These are phyloP conservation scores for Gentiana macrophylla DNA, from an alignment of 257 asterid species.

Conservation along the genomic window DNA sequence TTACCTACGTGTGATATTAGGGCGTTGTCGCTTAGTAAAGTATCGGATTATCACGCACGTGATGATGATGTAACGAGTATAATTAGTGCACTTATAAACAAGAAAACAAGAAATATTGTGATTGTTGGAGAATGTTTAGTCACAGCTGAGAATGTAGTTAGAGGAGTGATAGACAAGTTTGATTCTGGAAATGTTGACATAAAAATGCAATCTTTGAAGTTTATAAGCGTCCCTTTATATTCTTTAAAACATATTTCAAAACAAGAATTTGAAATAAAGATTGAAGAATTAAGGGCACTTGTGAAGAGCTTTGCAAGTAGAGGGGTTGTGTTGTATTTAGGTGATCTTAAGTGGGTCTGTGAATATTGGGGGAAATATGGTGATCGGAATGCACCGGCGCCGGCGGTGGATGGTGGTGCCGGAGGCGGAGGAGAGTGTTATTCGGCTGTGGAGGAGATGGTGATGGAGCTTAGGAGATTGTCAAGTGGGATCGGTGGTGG, in stretches of 20 bases:
- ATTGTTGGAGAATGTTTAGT: conserved; percentile 40
- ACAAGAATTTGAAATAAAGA: conserved; percentile 61
- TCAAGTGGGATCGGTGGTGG: conserved; percentile 30
- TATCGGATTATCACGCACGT: conserved; percentile 18
- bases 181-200: conserved; percentile 43
- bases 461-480: conserved; percentile 79
- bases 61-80: conserved; percentile 44
- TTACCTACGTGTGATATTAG: conserved; percentile 18
- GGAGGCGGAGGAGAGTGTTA: conserved; percentile 12
- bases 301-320: conserved; percentile 42
- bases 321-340: conserved; percentile 81
- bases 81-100: conserved; percentile 54
- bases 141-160: conserved; percentile 42
- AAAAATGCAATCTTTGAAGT: conserved; percentile 56
- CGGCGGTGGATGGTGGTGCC: not conserved
- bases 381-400: conserved; percentile 18
- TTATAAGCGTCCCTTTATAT: conserved; percentile 71
- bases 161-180: conserved; percentile 55
- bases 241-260: conserved; percentile 40
- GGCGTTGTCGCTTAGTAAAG: conserved; percentile 10
- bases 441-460: conserved; percentile 76
- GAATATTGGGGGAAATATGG: conserved; percentile 64
- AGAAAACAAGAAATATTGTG: conserved; percentile 43
- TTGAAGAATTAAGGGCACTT: conserved; percentile 60
- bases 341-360: conserved; percentile 75